Conservation (phyloP, 257 asterid genomes). For the Forsythia suspensa region DNA sequence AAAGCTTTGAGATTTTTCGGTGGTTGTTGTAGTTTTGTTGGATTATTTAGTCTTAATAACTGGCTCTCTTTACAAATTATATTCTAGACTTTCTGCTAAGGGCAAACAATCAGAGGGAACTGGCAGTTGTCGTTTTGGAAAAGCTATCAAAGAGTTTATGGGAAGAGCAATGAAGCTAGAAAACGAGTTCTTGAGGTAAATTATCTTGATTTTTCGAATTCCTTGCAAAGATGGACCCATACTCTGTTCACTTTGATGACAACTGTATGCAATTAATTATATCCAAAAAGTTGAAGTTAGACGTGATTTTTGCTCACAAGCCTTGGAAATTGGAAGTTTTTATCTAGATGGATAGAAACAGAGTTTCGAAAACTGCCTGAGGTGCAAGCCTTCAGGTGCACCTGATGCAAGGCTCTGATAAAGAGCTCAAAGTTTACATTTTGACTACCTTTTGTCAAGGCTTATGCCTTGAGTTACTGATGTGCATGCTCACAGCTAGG, state of each 20-base stretch:
- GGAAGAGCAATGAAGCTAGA: slow-evolving; percentile 66
- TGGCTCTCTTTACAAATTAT: slow-evolving; percentile 12
- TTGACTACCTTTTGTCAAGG: too few relatives aligned
- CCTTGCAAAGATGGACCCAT: not conserved
- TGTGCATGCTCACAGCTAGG: too few relatives aligned
- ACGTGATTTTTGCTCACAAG: not conserved
- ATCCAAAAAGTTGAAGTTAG: not conserved
- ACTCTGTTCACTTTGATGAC: not conserved
- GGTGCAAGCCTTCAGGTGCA: too few relatives aligned
- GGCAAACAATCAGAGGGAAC: slow-evolving; percentile 32
- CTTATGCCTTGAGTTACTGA: too few relatives aligned
- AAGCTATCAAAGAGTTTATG: slow-evolving; percentile 40
- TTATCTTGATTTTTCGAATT: not conserved
- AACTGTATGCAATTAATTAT: not conserved
- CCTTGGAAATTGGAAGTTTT: not conserved
- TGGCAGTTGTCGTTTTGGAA: slow-evolving; percentile 35
- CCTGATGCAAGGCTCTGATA: too few relatives aligned
- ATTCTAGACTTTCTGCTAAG: slow-evolving; percentile 39
- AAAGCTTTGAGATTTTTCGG: slow-evolving; percentile 3
- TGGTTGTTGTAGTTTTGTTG: not conserved
- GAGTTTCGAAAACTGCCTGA: too few relatives aligned
- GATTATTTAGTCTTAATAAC: not conserved
- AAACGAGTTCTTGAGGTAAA: slow-evolving; percentile 65
- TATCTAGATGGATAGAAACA: too few relatives aligned
- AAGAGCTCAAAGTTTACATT: too few relatives aligned